A percentile compares a stretch with the other conserved stretches of the same genome.
phyloP scores from a whole-genome alignment of 163 green algal species.

The Scenedesmus sp. region DNA sequence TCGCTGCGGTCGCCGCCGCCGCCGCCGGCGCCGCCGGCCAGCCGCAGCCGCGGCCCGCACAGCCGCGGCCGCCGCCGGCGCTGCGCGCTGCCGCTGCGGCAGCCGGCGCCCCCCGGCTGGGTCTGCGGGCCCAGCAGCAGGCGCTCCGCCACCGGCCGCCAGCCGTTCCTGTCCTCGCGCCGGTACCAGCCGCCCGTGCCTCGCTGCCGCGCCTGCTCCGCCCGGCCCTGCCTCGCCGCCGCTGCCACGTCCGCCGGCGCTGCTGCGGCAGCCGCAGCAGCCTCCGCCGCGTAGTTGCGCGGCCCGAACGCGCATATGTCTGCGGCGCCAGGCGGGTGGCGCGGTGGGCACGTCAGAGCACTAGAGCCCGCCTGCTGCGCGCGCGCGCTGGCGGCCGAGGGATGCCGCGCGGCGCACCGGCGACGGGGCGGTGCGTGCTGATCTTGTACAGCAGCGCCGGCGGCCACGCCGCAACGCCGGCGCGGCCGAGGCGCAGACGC shows the following conservation, averaged over 20 bases:
- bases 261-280: not conserved
- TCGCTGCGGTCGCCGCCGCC: too few relatives aligned
- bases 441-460: constrained; percentile 82
- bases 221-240: not conserved
- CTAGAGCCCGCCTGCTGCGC: too few relatives aligned
- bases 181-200: constrained; percentile 67
- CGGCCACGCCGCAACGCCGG: constrained; percentile 67
- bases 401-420: constrained; percentile 18
- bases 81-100: constrained; percentile 16
- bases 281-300: constrained; percentile 32
- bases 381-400: not conserved
- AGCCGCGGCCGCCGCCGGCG: not conserved
- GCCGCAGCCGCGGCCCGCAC: not conserved
- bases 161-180: constrained; percentile 71
- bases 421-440: constrained; percentile 68
- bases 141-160: constrained; percentile 67
- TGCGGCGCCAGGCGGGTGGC: not conserved
- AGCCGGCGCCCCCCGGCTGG: constrained; percentile 45
- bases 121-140: constrained; percentile 62
- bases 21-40: too few relatives aligned
- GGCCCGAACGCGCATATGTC: constrained; percentile 38
- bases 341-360: not conserved
- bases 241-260: not conserved
- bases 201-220: constrained; percentile 7
- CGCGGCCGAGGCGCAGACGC: constrained; percentile 70